Evolutionary conservation across 208 protist species (phyloP).

Genomic region (Trypanosoma brucei): DNA sequence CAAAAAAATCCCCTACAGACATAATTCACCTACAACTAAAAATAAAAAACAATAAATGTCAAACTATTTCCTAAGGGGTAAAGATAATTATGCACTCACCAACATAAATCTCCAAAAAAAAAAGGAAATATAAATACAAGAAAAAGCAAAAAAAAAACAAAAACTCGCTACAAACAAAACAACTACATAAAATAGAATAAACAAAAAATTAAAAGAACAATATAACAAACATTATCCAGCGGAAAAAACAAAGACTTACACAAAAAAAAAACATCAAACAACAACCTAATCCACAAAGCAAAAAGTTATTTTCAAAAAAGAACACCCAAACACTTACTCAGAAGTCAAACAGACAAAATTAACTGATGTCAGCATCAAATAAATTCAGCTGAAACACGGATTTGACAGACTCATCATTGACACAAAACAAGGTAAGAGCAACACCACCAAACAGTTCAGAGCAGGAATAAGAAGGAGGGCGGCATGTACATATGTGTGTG

Average conservation of each 20-base stretch:
- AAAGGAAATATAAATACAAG: not conserved
- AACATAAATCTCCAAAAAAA: slow-evolving; percentile 9
- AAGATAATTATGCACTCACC: slow-evolving; percentile 12
- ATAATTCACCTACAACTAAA: slow-evolving; percentile 3
- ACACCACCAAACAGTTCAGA: too few species aligned
- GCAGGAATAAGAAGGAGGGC: too few species aligned
- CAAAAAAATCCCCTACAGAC: slow-evolving; percentile 11
- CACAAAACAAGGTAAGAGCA: slow-evolving; percentile 1
- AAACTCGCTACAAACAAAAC: too few species aligned
- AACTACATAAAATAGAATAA: too few species aligned
- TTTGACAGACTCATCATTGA: slow-evolving; percentile 43
- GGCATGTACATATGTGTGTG: slow-evolving; percentile 1
- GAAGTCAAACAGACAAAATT: slow-evolving; percentile 40
- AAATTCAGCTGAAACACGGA: slow-evolving; percentile 46
- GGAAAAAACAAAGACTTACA: too few species aligned
- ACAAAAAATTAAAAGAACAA: too few species aligned
- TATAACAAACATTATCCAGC: too few species aligned
- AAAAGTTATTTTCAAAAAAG: too few species aligned
- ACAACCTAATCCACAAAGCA: too few species aligned
- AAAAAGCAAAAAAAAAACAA: too few species aligned
- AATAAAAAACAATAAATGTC: slow-evolving; percentile 12
- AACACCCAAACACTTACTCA: not conserved
- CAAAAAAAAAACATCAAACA: too few species aligned
- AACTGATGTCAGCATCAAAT: slow-evolving; percentile 26
- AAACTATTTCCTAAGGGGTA: slow-evolving; percentile 18